Conservation (phyloP, 129 eudicot genomes). For the Flaveria ramosissima region DNA sequence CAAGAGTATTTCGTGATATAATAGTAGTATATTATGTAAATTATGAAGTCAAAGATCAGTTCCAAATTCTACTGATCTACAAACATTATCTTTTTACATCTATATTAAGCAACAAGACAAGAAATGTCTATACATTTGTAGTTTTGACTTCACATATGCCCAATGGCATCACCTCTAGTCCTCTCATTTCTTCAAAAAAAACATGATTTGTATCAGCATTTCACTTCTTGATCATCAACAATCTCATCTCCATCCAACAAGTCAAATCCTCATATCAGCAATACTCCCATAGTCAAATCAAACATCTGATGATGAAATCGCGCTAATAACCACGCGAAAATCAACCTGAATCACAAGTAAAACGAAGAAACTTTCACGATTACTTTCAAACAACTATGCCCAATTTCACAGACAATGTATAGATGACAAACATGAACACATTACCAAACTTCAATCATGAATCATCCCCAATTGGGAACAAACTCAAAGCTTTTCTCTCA, state of each 20-base stretch:
- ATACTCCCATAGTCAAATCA: background rate
- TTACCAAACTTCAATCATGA: constrained; percentile 65
- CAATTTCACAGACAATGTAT: background rate
- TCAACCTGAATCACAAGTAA: background rate
- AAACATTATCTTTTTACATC: background rate
- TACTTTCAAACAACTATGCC: background rate
- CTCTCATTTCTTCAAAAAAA: too few species aligned
- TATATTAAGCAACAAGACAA: too few species aligned
- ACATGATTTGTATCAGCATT: too few species aligned
- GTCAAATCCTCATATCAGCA: background rate
- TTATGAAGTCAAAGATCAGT: constrained; percentile 13
- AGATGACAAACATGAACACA: background rate
- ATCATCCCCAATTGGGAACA: constrained; percentile 88
- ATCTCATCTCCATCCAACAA: background rate
- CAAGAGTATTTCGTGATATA: too few species aligned
- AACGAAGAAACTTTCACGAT: background rate
- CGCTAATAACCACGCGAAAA: too few species aligned
- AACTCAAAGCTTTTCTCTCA: constrained; percentile 79
- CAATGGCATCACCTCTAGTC: too few species aligned
- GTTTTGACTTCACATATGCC: background rate
- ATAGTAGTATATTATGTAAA: background rate
- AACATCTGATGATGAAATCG: too few species aligned
- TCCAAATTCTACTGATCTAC: background rate
- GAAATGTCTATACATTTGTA: too few species aligned
- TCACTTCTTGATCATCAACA: background rate